Base-by-base conservation (phyloP, 495 filamentous ascomycete species). In the Astrothelium macrocarpum region DNA sequence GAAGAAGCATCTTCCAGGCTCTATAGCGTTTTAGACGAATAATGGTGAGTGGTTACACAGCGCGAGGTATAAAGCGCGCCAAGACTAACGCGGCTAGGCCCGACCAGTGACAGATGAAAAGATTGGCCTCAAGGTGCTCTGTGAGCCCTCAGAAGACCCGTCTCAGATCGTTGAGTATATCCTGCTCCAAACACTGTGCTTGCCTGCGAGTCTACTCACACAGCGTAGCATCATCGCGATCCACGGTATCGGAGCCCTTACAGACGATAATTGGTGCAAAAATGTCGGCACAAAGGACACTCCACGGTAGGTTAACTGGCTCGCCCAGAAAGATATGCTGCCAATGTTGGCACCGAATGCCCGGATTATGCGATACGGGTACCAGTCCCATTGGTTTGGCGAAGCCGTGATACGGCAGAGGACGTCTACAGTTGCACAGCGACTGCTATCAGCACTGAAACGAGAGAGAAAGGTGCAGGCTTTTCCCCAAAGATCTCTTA, bases 301-400 rank as follows among this genome's bases (percentile, higher is more conserved):
- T 53, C 59, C 59, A 31, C 59, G 59, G 32, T 70, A 63, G 58
- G 64, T 72, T 32, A 72, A 72, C 62, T 72, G 63, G 68, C 66
- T 72, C 23, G 58, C 36, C 4, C 49, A 69, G 46, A 18, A 45
- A 59, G 49, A 63, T 43, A 71, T 67, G 66, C 63, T 69, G 56
- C 67, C 59, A 39, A 61, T 67, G 20, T 53, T 67, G 53, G 65
- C 65, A 29, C 60, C 63, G 31, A 59, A 62, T 63, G 65, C 67
- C 10, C 63, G 69, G 36, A 70, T 72, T 29, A 72, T 72, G 65
- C 64, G 67, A 60, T 72, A 71, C 46, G 65, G 67, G 64, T 72
- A 72, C 32, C 34, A 28, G 32, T 60, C 59, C 3, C 25, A 32
- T 29, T 60, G 59, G 25, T 60, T 60, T 31, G 59, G 59, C 18